Conservation (phyloP, 192 early-diverging fungal genomes). For the Coemansia sp. region DNA sequence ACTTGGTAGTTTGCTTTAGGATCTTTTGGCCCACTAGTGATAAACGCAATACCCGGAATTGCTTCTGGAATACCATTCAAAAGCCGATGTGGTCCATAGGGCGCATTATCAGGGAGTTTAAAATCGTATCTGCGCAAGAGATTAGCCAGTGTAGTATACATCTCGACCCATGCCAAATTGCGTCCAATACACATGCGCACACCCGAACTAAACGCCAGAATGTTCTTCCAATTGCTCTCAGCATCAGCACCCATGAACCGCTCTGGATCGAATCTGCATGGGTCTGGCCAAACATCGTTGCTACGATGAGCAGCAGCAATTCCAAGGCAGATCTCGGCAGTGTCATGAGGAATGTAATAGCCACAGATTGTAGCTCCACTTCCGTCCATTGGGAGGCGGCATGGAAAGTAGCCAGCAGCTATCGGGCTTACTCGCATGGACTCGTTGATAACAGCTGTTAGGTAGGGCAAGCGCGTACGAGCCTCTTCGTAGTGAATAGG, state of each 20-base stretch:
- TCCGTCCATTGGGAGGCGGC: slow-evolving; percentile 12
- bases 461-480: slow-evolving; percentile 19
- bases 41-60: slow-evolving; percentile 21
- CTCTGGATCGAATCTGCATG: slow-evolving; percentile 30
- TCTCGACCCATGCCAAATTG: slow-evolving; percentile 35
- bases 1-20: slow-evolving; percentile 27
- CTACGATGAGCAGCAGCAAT: slow-evolving; percentile 38
- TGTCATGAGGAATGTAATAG: slow-evolving; percentile 17
- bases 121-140: slow-evolving; percentile 40
- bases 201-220: slow-evolving; percentile 37
- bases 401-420: slow-evolving; percentile 22
- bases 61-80: neutral
- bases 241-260: slow-evolving; percentile 34
- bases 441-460: slow-evolving; percentile 47
- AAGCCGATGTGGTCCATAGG: slow-evolving; percentile 24
- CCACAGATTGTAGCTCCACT: slow-evolving; percentile 6
- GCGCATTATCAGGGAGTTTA: slow-evolving; percentile 12
- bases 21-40: slow-evolving; percentile 23
- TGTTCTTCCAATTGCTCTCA: slow-evolving; percentile 4
- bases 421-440: slow-evolving; percentile 38
- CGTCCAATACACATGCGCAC: slow-evolving; percentile 46
- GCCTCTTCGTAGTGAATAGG: slow-evolving; percentile 33
- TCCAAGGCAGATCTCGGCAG: slow-evolving; percentile 19
- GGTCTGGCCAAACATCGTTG: slow-evolving; percentile 14
- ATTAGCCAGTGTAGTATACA: slow-evolving; percentile 47